Evolutionary conservation across 2,329 filamentous ascomycete genomes (phyloP), one percentile per base, ranked within the genome.

Genomic region (Immersiporthe knoxdaviesiana): DNA sequence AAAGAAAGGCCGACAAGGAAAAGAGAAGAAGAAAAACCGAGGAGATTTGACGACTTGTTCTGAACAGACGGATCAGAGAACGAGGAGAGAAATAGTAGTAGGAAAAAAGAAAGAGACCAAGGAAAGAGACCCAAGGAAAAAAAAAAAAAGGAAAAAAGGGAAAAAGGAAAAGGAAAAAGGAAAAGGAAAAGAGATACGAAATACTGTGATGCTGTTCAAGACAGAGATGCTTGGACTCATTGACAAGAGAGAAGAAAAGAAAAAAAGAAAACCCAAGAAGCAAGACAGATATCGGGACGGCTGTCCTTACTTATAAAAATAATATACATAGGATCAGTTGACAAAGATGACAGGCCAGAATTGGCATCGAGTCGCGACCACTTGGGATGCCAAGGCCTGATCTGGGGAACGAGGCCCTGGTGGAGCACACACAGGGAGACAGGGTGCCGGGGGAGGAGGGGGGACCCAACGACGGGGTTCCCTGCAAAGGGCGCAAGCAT

Each of bases 151-250:
- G 76, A 66, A 70, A 41, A 68, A 67, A 72, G 10, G 58, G 64
- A 65, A 65, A 63, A 72, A 69, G 66, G 54, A 70, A 44, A 70
- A 70, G 59, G 41, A 67, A 70, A 70, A 66, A 69, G 67, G 70
- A 67, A 70, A 74, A 70, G 71, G 70, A 70, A 56, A 63, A 62
- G 62, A 76, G 76, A 65, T 47, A 69, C 79, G 81, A 76, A 79
- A 80, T 71, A 81, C 83, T 76, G 79, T 83, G 73, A 81, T 85
- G 72, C 80, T 81, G 35, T 79, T 81, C 66, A 80, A 81, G 35
- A 81, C 74, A 68, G 74, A 75, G 72, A 65, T 30, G 75, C 71
- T 76, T 73, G 75, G 78, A 73, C 75, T 75, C 77, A 76, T 74
- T 77, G 76, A 76, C 75, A 77, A 75, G 77, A 77, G 79, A 78